Conservation (phyloP, 2,329 filamentous ascomycete species). For the Phoma sp. region DNA sequence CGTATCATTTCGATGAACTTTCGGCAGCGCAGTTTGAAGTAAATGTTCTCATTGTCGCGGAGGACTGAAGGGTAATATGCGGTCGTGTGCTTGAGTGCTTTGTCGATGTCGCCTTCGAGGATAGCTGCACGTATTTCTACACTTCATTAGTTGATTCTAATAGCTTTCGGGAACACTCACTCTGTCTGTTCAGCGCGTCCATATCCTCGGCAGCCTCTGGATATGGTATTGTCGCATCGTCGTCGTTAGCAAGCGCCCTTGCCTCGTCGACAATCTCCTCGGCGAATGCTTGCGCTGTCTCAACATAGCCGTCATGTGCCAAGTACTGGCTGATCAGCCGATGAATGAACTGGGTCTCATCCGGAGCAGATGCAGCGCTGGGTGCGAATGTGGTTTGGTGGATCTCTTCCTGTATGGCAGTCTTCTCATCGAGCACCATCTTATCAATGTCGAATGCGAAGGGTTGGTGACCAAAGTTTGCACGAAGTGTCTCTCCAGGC, state of each 20-base stretch:
- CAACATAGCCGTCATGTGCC: constrained; percentile 93
- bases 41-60: constrained; percentile 78
- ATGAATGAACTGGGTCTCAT: constrained; percentile 81
- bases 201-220: constrained; percentile 78
- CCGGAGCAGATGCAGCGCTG: constrained; percentile 51
- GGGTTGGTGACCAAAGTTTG: constrained; percentile 71
- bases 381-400: constrained; percentile 25
- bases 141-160: constrained; percentile 11
- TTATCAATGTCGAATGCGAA: constrained; percentile 93
- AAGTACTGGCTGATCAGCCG: constrained; percentile 86
- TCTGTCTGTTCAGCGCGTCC: constrained; percentile 84
- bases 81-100: constrained; percentile 81
- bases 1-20: constrained; percentile 88
- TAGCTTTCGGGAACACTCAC: constrained; percentile 57
- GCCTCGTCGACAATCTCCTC: constrained; percentile 79
- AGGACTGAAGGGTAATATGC: constrained; percentile 82
- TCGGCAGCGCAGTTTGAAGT: constrained; percentile 85
- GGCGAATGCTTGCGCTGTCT: constrained; percentile 87
- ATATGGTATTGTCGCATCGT: constrained; percentile 57
- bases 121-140: constrained; percentile 85
- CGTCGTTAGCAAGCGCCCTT: constrained; percentile 68
- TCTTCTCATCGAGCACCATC: constrained; percentile 63
- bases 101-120: constrained; percentile 89
- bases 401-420: constrained; percentile 44
- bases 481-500: constrained; percentile 62